phyloP scores from a whole-genome alignment of 2,329 filamentous ascomycete genomes.

The Capronia coronata region DNA sequence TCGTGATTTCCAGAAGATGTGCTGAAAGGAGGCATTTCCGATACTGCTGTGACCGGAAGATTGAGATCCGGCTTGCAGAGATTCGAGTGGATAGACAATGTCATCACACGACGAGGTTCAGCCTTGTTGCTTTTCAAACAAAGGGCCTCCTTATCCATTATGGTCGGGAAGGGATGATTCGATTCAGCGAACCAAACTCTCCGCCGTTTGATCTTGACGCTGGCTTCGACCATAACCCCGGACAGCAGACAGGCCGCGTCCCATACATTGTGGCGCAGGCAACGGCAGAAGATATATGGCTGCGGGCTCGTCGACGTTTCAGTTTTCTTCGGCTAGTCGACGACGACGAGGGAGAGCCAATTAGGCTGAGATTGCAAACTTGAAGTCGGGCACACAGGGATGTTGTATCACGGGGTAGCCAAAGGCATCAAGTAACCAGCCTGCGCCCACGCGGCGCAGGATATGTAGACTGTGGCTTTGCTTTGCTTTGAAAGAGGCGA shows the following conservation, averaged over 20 bases:
- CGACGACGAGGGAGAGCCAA: not conserved
- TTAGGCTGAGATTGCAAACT: not conserved
- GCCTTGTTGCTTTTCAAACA: constrained; percentile 7
- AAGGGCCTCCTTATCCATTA: not conserved
- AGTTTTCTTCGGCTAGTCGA: not conserved
- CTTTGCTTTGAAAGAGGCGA: not conserved
- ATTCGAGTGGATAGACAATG: not conserved
- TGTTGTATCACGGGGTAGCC: no score
- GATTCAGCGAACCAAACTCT: not conserved
- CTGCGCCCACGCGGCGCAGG: not conserved
- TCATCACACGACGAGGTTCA: constrained; percentile 4
- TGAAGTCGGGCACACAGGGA: not conserved
- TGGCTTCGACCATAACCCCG: not conserved
- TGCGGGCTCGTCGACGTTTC: not conserved
- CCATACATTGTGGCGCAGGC: constrained; percentile 1
- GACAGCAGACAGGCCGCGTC: not conserved
- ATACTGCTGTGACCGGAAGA: constrained; percentile 3
- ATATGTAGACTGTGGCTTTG: not conserved
- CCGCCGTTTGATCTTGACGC: not conserved
- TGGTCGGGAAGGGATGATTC: not conserved
- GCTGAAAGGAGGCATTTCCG: no score
- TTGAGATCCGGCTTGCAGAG: not conserved
- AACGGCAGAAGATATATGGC: not conserved
- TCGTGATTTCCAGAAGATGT: no score
- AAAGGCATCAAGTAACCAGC: no score